Conservation (phyloP, 1,284 basidiomycete species). For the Marasmius tenuissimus region DNA sequence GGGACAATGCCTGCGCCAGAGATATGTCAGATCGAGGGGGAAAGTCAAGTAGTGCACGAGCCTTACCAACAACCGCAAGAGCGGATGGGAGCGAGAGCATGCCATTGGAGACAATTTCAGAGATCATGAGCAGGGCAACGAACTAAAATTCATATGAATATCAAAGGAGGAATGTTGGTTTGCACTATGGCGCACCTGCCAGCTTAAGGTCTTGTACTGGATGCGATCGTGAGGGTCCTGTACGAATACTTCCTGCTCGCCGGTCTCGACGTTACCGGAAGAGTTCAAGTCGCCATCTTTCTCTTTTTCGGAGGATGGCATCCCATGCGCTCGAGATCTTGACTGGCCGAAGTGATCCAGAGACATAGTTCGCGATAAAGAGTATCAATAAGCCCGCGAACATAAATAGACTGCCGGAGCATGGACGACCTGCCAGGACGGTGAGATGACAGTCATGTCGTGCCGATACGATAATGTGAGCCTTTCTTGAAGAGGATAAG, state of each 20-base stretch:
- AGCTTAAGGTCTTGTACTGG: conserved; percentile 47
- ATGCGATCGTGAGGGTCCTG: conserved; percentile 36
- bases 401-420: too few species aligned
- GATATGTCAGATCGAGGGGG: neutral
- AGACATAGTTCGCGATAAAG: too few species aligned
- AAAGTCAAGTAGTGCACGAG: neutral
- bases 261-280: neutral
- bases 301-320: neutral
- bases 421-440: too few species aligned
- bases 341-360: too few species aligned
- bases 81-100: conserved; percentile 56
- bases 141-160: conserved; percentile 29
- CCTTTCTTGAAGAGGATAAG: neutral
- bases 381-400: too few species aligned
- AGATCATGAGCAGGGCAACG: conserved; percentile 55
- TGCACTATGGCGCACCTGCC: conserved; percentile 39
- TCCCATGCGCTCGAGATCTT: neutral
- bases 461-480: neutral
- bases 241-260: conserved; percentile 27
- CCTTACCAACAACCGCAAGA: conserved; percentile 50
- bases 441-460: neutral
- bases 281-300: neutral
- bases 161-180: neutral
- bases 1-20: conserved; percentile 45
- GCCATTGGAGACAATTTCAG: conserved; percentile 59